Conservation (phyloP, 495 filamentous ascomycete genomes). For the Aspergillus carlsbadensis region DNA sequence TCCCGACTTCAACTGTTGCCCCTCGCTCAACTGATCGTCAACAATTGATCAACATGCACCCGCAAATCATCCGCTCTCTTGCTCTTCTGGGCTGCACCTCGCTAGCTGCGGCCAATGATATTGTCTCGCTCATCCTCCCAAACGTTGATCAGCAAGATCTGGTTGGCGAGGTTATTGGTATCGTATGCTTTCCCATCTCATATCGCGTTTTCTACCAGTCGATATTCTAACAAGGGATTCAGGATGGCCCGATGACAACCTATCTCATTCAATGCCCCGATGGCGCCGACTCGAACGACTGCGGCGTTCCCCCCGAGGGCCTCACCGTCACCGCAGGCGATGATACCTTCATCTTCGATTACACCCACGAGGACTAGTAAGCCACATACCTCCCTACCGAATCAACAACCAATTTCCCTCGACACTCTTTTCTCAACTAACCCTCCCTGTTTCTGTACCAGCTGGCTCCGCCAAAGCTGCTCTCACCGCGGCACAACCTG, state of each 20-base stretch:
- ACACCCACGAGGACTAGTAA: conserved; percentile 18
- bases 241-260: conserved; percentile 16
- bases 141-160: conserved; percentile 4
- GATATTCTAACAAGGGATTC: not conserved
- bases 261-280: conserved; percentile 13
- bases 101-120: conserved; percentile 27
- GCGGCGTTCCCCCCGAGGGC: conserved; percentile 4
- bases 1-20: not conserved
- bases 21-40: conserved; percentile 8
- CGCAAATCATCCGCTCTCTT: conserved; percentile 11
- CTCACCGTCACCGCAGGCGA: conserved; percentile 7
- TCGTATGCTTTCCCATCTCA: conserved; percentile 16
- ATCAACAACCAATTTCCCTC: not conserved
- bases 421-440: conserved; percentile 5
- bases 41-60: conserved; percentile 13
- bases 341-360: conserved; percentile 1
- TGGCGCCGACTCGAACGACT: not conserved
- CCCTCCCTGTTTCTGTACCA: not conserved
- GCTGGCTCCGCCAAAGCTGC: conserved; percentile 31
- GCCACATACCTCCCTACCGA: not conserved
- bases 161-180: conserved; percentile 21
- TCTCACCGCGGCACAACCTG: conserved; percentile 31
- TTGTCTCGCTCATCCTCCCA: conserved; percentile 32
- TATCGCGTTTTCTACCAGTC: not conserved
- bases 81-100: conserved; percentile 9